These are phyloP conservation scores for Penicillium nucicola DNA, from an alignment of 495 filamentous ascomycete species.

Conservation along the genomic window DNA sequence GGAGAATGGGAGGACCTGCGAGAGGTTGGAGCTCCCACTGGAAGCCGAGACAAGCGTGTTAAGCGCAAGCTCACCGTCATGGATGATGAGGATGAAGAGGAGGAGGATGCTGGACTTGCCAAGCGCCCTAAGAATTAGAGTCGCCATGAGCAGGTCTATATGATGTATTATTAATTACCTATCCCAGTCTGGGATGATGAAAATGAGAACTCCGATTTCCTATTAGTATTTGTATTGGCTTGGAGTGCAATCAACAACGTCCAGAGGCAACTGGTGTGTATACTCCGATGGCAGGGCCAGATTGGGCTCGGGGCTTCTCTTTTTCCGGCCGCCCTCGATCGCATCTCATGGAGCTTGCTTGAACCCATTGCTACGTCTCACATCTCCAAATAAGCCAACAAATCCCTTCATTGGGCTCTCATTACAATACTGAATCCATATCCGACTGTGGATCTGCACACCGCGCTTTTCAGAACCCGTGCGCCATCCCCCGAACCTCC, in stretches of 20 bases:
- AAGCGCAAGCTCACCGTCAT: slow-evolving; percentile 49
- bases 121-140: slow-evolving; percentile 38
- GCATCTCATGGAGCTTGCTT: slow-evolving; percentile 31
- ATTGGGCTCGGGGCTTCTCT: slow-evolving; percentile 25
- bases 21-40: slow-evolving; percentile 18
- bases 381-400: slow-evolving; percentile 14
- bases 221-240: too few relatives aligned
- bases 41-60: slow-evolving; percentile 24
- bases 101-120: slow-evolving; percentile 8
- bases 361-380: slow-evolving; percentile 13
- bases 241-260: too few relatives aligned
- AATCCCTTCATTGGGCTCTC: not conserved
- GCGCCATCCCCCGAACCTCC: slow-evolving; percentile 8
- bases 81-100: slow-evolving; percentile 49
- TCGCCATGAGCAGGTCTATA: not conserved
- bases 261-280: not conserved
- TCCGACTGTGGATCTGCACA: not conserved
- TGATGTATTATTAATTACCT: slow-evolving; percentile 20
- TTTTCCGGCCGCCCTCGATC: slow-evolving; percentile 33
- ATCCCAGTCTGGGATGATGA: not conserved
- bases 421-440: not conserved
- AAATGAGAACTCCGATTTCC: not conserved
- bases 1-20: slow-evolving; percentile 14
- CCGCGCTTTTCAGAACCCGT: slow-evolving; percentile 3
- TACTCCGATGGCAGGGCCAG: not conserved